Conservation (phyloP, 2,329 filamentous ascomycete species). For the Fusarium sp. region DNA sequence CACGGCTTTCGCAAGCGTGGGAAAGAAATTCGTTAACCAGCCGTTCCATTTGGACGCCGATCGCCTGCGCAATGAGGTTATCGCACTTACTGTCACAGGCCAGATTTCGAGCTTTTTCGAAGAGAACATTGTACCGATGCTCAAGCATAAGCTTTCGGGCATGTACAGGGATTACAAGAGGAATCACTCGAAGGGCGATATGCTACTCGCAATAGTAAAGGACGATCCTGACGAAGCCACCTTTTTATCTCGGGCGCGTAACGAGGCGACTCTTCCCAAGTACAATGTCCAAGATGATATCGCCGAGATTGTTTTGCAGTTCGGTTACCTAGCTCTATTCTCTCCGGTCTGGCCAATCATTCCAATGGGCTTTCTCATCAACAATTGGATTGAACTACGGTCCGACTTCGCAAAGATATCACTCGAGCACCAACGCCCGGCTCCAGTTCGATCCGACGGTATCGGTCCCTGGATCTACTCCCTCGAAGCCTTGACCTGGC, state of each 20-base stretch:
- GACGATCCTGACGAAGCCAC: constrained; percentile 73
- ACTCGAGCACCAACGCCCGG: constrained; percentile 78
- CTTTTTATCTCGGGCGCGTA: constrained; percentile 73
- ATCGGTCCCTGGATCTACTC: constrained; percentile 81
- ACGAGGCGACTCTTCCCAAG: constrained; percentile 74
- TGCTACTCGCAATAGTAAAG: constrained; percentile 61
- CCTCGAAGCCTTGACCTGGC: constrained; percentile 76
- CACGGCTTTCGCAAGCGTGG: constrained; percentile 61
- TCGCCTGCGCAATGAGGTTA: constrained; percentile 77
- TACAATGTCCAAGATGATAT: constrained; percentile 82
- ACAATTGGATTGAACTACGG: constrained; percentile 83
- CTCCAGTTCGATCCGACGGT: constrained; percentile 76
- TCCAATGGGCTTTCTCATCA: constrained; percentile 77
- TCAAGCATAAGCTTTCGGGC: constrained; percentile 70
- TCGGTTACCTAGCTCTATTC: constrained; percentile 80
- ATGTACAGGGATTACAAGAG: constrained; percentile 59
- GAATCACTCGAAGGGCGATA: constrained; percentile 55
- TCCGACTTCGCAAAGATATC: constrained; percentile 84
- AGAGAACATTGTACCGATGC: constrained; percentile 77
- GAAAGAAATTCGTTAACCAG: constrained; percentile 63
- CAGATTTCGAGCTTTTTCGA: constrained; percentile 79
- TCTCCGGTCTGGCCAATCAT: constrained; percentile 82
- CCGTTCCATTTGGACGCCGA: constrained; percentile 75
- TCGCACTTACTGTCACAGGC: constrained; percentile 80
- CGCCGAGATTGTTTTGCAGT: constrained; percentile 79